Conservation (phyloP, 2,329 filamentous ascomycete species). For the Colletotrichum chlorophyti region DNA sequence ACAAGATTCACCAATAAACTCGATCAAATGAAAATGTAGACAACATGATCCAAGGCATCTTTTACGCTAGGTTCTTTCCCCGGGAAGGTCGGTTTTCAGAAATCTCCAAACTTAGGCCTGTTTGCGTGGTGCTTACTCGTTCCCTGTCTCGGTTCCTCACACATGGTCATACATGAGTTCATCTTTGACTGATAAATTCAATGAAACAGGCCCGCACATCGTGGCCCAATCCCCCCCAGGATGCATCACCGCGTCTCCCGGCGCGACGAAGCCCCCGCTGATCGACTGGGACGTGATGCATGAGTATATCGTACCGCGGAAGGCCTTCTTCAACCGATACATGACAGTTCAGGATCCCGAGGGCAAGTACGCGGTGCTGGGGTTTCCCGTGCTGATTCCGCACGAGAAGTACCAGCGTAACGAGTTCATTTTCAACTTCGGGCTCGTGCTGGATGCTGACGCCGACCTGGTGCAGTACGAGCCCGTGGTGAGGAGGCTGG, state of each 20-base stretch:
- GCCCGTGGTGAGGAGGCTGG: constrained; percentile 84
- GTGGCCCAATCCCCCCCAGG: constrained; percentile 68
- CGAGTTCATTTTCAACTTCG: constrained; percentile 99
- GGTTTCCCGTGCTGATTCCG: constrained; percentile 87
- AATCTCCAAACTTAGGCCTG: no score
- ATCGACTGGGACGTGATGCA: constrained; percentile 87
- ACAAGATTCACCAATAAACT: not conserved
- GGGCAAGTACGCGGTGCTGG: constrained; percentile 77
- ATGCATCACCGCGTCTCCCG: constrained; percentile 59
- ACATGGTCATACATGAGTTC: no score
- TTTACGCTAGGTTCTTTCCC: constrained; percentile 73
- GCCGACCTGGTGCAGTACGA: constrained; percentile 80
- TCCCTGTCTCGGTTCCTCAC: no score
- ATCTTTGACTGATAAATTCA: constrained; percentile 28
- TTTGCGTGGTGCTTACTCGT: no score
- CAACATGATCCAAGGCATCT: constrained; percentile 72
- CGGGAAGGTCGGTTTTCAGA: constrained; percentile 68
- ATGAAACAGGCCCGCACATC: constrained; percentile 61
- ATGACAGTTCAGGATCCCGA: constrained; percentile 79
- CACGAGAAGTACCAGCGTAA: constrained; percentile 86
- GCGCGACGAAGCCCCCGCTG: constrained; percentile 63
- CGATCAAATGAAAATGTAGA: constrained; percentile 19
- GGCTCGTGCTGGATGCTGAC: constrained; percentile 74
- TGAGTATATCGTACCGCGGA: constrained; percentile 92
- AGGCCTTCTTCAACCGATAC: constrained; percentile 93